Evolutionary conservation across 352 stramenopile species (phyloP).

Genomic region (Phytopythium chamaehyphon): DNA sequence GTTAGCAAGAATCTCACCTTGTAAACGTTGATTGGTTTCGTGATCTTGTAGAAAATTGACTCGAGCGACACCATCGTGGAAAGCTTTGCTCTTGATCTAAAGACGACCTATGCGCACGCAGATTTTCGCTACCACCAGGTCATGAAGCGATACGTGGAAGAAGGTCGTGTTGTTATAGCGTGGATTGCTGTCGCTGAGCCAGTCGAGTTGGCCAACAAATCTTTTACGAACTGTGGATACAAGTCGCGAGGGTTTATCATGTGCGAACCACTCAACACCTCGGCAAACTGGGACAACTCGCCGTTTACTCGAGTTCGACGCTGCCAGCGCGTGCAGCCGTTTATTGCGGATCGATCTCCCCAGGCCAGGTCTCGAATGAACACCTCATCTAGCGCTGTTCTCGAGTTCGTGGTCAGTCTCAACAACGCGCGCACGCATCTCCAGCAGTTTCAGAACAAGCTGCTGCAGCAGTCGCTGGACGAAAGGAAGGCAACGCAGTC

Average conservation of each 20-base stretch:
- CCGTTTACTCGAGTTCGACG: neutral
- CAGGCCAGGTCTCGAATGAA: too few species aligned
- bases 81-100: slow-evolving; percentile 29
- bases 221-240: slow-evolving; percentile 21
- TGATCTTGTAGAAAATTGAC: neutral
- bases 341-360: neutral
- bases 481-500: too few species aligned
- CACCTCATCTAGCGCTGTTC: slow-evolving; percentile 23
- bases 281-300: neutral
- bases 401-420: slow-evolving; percentile 26
- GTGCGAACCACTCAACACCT: slow-evolving; percentile 6
- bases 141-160: slow-evolving; percentile 24
- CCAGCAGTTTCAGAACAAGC: slow-evolving; percentile 24
- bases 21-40: too few species aligned
- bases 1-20: neutral
- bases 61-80: neutral
- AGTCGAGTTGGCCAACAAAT: slow-evolving; percentile 48
- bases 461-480: slow-evolving; percentile 19
- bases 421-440: slow-evolving; percentile 28
- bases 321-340: neutral
- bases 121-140: slow-evolving; percentile 27
- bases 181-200: slow-evolving; percentile 51
- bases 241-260: slow-evolving; percentile 24
- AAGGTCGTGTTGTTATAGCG: slow-evolving; percentile 48
- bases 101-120: slow-evolving; percentile 21